Evolutionary conservation across 805 yeast species (phyloP), one percentile per base, ranked within the genome.

Genomic region (Brettanomyces naardenensis): DNA sequence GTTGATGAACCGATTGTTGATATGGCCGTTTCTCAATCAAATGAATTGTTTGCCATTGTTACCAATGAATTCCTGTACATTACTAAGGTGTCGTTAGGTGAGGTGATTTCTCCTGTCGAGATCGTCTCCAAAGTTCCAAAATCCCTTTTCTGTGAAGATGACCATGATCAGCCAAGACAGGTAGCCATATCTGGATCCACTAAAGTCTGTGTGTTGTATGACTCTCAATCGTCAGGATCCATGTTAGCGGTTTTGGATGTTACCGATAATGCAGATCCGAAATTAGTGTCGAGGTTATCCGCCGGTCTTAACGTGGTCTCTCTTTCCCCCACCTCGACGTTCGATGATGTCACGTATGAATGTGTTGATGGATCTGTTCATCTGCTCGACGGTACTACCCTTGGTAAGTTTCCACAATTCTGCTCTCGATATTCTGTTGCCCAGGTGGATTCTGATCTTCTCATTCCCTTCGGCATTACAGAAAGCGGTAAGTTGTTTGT

Each of bases 401-500:
- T 34, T 5, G 56, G 74, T 2, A 66, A 67, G 40, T 78, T 88
- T 44, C 89, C 90, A 1, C 82, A 74, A 50, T 61, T 84, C 20
- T 86, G 94, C 50, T 71, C 71, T 38, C 81, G 69, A 43, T 73
- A 66, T 45, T 75, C 73, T 47, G 71, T 78, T 46, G 29, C 41
- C 11, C 40, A 37, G 15, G 31, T 35, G 5, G 45, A 39, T n/a
- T 53, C 51, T 18, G 51, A 55, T 4, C 46, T 42, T 20, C 19
- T 54, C 31, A 37, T 54, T 23, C 56, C 63, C 13, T 82, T 86
- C 54, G 97, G 96, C 37, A 59, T 90, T 21, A 71, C 95, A 0
- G 61, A 72, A 4, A 75, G 69, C 44, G 97, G 97, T 39, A 82
- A 81, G 51, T 61, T 92, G 11, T 86, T 65, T 54, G 78, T 78